Conservation (phyloP, 1,284 basidiomycete species). For the Irpex sp. region DNA sequence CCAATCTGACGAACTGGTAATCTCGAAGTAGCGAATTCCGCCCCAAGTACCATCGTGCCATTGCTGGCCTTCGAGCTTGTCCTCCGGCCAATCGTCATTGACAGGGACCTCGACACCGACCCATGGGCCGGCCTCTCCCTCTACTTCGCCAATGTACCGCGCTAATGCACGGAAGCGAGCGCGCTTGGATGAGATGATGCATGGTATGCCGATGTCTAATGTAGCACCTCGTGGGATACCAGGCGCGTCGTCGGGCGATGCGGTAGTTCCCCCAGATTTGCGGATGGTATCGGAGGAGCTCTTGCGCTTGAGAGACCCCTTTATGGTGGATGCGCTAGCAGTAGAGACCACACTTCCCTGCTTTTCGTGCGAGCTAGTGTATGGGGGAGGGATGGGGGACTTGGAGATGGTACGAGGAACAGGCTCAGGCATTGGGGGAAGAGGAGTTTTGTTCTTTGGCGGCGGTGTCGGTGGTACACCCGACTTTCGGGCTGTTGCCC, state of each 20-base stretch:
- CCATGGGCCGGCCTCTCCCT: conserved; percentile 81
- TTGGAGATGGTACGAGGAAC: conserved; percentile 1
- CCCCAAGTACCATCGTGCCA: conserved; percentile 85
- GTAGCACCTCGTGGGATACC: conserved; percentile 57
- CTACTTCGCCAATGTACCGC: conserved; percentile 83
- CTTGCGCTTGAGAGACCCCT: conserved; percentile 30
- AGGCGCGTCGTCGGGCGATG: conserved; percentile 8
- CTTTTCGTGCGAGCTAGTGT: conserved; percentile 25
- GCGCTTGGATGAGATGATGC: conserved; percentile 82
- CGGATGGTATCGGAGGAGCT: conserved; percentile 36
- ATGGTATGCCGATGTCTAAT: conserved; percentile 87
- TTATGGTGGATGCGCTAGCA: conserved; percentile 25
- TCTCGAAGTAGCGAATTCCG: conserved; percentile 80
- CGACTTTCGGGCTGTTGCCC: conserved; percentile 5
- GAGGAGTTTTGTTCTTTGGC: conserved; percentile 3
- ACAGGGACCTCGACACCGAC: conserved; percentile 89
- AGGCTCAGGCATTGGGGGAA: conserved; percentile 10
- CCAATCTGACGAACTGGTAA: conserved; percentile 56
- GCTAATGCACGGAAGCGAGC: conserved; percentile 85
- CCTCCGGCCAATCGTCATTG: conserved; percentile 50
- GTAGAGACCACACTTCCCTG: conserved; percentile 26
- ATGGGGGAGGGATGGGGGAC: neutral
- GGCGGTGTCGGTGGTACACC: conserved; percentile 8
- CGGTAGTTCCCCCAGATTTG: conserved; percentile 17
- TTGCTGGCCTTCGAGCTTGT: conserved; percentile 52